Evolutionary conservation across 2,329 filamentous ascomycete species (phyloP).

Genomic region (Sarocladium kiliense): DNA sequence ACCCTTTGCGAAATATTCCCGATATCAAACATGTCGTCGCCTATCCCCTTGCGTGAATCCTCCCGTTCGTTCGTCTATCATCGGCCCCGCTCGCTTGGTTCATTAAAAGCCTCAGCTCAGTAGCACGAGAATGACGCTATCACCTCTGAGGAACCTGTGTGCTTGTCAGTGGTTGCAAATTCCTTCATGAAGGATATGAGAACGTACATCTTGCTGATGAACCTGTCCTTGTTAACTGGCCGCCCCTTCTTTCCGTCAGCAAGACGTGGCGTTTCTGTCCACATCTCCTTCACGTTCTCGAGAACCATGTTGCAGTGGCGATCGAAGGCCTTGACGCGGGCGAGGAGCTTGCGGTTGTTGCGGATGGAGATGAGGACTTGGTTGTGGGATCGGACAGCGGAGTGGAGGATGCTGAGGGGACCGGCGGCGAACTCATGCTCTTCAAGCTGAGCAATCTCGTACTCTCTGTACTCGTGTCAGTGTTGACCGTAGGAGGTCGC

Average conservation of each 20-base stretch:
- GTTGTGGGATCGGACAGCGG: slow-evolving; percentile 87
- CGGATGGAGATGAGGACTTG: slow-evolving; percentile 97
- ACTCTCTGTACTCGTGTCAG: slow-evolving; percentile 59
- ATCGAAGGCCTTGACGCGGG: slow-evolving; percentile 97
- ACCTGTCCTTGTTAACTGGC: slow-evolving; percentile 94
- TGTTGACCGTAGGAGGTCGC: slow-evolving; percentile 14
- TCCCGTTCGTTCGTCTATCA: background rate
- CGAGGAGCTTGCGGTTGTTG: slow-evolving; percentile 96
- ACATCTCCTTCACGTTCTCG: slow-evolving; percentile 95
- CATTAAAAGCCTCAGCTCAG: slow-evolving; percentile 52
- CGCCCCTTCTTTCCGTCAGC: slow-evolving; percentile 83
- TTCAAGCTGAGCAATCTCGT: slow-evolving; percentile 72
- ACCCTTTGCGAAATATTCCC: slow-evolving; percentile 3
- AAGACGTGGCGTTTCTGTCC: slow-evolving; percentile 86
- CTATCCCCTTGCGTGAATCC: background rate
- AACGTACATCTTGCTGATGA: slow-evolving; percentile 92
- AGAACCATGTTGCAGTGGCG: slow-evolving; percentile 99
- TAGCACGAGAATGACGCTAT: slow-evolving; percentile 82
- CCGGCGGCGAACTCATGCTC: slow-evolving; percentile 52
- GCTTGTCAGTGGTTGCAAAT: background rate
- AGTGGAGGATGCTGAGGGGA: slow-evolving; percentile 85
- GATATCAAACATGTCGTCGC: slow-evolving; percentile 6
- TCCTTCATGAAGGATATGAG: background rate
- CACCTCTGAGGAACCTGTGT: slow-evolving; percentile 73
- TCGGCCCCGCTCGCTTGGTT: slow-evolving; percentile 5